Percentiles rank a stretch among this genome's conserved stretches.
Conservation (phyloP, 2,329 filamentous ascomycete species). For the Pseudocercospora crystallina region DNA sequence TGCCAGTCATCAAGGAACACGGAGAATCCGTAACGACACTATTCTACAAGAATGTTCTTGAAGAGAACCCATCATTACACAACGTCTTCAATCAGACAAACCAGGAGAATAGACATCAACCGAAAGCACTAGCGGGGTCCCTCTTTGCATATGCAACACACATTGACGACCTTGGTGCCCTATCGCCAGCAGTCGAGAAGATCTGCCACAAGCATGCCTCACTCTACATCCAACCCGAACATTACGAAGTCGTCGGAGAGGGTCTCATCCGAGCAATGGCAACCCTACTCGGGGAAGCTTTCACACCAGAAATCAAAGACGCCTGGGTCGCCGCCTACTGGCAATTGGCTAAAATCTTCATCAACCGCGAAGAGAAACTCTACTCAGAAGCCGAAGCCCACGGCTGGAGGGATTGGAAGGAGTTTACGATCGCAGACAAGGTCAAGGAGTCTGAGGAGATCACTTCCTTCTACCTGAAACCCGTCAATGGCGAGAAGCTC, state of each 20-base stretch:
- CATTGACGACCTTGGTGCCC: slow-evolving; percentile 65
- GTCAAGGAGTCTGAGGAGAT: slow-evolving; percentile 67
- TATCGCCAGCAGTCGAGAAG: slow-evolving; percentile 60
- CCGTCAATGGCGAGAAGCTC: slow-evolving; percentile 60
- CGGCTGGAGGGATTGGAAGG: slow-evolving; percentile 65
- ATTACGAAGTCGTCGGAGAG: slow-evolving; percentile 69
- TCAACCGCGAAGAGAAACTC: slow-evolving; percentile 62
- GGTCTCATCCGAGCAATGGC: slow-evolving; percentile 68
- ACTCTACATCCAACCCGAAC: slow-evolving; percentile 65
- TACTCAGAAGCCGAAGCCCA: slow-evolving; percentile 56
- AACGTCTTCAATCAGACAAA: slow-evolving; percentile 71
- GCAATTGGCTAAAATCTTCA: slow-evolving; percentile 72
- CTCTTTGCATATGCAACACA: slow-evolving; percentile 71
- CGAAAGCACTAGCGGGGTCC: slow-evolving; percentile 66
- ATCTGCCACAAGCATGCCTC: slow-evolving; percentile 77
- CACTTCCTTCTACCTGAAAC: slow-evolving; percentile 68
- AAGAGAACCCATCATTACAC: slow-evolving; percentile 64
- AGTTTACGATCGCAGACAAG: slow-evolving; percentile 66
- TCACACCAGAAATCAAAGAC: slow-evolving; percentile 63
- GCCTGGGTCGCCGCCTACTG: slow-evolving; percentile 73
- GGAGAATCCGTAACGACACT: slow-evolving; percentile 67
- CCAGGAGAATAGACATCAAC: slow-evolving; percentile 67
- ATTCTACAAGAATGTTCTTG: slow-evolving; percentile 71
- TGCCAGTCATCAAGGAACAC: slow-evolving; percentile 66
- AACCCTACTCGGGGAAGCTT: slow-evolving; percentile 64